phyloP scores from a whole-genome alignment of 2,329 filamentous ascomycete genomes.

The Fusarium duplospermum region DNA sequence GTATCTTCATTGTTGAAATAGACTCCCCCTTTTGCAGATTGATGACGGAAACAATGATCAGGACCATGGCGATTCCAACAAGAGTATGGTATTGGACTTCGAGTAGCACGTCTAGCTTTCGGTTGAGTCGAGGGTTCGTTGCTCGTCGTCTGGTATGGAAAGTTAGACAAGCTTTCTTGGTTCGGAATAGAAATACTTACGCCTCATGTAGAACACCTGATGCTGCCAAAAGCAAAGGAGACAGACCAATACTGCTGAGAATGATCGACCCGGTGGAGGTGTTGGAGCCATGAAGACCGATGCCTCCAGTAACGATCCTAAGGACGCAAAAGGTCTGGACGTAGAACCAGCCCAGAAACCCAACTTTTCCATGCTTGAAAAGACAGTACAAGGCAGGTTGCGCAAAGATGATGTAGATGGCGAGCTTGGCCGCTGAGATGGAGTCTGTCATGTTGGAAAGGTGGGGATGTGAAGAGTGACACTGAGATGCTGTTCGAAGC shows the following conservation, averaged over 20 bases:
- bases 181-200: background rate
- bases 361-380: constrained; percentile 20
- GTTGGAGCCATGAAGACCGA: constrained; percentile 3
- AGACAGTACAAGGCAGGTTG: constrained; percentile 14
- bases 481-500: background rate
- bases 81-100: constrained; percentile 21
- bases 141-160: constrained; percentile 3
- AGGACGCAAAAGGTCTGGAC: constrained; percentile 13
- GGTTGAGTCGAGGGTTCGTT: constrained; percentile 12
- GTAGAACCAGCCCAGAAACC: constrained; percentile 21
- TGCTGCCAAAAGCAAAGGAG: constrained; percentile 8
- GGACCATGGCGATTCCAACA: constrained; percentile 1
- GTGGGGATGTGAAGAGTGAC: background rate
- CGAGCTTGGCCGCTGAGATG: constrained; percentile 13
- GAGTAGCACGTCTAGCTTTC: constrained; percentile 15
- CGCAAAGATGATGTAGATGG: constrained; percentile 7
- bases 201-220: constrained; percentile 19
- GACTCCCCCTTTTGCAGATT: background rate
- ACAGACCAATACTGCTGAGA: constrained; percentile 15
- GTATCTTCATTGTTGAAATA: background rate
- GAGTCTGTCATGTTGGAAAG: constrained; percentile 10
- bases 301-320: constrained; percentile 10
- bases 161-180: background rate
- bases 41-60: constrained; percentile 12
- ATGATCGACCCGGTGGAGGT: background rate